phyloP scores from a whole-genome alignment of 192 early-diverging fungal species.

The Entomortierella beljakovae region DNA sequence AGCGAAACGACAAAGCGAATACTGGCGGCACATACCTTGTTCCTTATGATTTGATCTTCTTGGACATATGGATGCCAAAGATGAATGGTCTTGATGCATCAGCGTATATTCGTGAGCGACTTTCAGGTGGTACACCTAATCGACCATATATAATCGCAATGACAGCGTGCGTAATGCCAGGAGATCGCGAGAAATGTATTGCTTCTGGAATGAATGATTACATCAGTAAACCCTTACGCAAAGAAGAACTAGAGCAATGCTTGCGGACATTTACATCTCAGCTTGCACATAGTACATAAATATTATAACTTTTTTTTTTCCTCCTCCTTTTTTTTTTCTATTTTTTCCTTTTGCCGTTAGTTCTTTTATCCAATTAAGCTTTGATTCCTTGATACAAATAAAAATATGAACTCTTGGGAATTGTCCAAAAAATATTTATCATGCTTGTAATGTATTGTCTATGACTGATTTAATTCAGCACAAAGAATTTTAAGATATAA shows the following conservation, averaged over 20 bases:
- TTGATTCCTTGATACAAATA: too few species aligned
- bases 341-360: constrained; percentile 1
- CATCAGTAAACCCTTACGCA: constrained; percentile 49
- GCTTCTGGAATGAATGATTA: constrained; percentile 64
- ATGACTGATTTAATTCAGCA: too few species aligned
- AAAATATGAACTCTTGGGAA: too few species aligned
- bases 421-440: too few species aligned
- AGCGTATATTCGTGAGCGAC: constrained; percentile 31
- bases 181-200: constrained; percentile 55
- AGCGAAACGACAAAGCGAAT: not conserved
- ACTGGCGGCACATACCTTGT: constrained; percentile 11
- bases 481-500: too few species aligned
- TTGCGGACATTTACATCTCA: constrained; percentile 19
- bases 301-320: not conserved
- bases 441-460: too few species aligned
- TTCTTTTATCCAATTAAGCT: not conserved
- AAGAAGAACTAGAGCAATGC: constrained; percentile 47
- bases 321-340: not conserved
- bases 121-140: constrained; percentile 18
- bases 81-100: constrained; percentile 56
- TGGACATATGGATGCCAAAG: constrained; percentile 58
- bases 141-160: constrained; percentile 41
- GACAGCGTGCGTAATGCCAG: constrained; percentile 54
- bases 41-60: constrained; percentile 52
- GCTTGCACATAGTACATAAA: not conserved